These are phyloP conservation scores for Solanum dulcamara DNA, from an alignment of 257 asterid species.

Conservation along the genomic window DNA sequence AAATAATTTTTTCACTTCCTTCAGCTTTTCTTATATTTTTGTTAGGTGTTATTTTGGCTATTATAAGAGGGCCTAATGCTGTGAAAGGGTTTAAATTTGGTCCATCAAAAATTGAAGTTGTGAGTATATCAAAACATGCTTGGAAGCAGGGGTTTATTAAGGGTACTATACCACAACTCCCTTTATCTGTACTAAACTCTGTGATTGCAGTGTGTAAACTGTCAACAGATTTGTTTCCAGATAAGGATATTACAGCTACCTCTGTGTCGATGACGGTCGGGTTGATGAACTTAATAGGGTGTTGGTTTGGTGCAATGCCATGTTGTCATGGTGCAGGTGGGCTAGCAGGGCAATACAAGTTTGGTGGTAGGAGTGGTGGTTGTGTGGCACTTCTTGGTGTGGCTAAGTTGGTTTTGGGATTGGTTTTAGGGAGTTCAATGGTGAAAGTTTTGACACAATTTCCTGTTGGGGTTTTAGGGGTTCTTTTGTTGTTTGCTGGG, in stretches of 20 bases:
- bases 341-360: constrained; percentile 71
- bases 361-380: constrained; percentile 73
- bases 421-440: constrained; percentile 56
- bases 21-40: constrained; percentile 54
- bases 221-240: constrained; percentile 65
- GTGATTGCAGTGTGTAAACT: constrained; percentile 75
- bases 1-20: constrained; percentile 34
- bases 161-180: constrained; percentile 71
- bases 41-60: constrained; percentile 45
- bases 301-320: constrained; percentile 90
- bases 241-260: constrained; percentile 46
- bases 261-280: constrained; percentile 66
- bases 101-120: constrained; percentile 35
- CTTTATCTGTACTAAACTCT: constrained; percentile 58
- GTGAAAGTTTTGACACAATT: constrained; percentile 46
- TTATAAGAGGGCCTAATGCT: constrained; percentile 51
- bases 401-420: constrained; percentile 46
- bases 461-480: constrained; percentile 65
- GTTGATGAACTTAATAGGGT: constrained; percentile 59
- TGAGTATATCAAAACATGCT: constrained; percentile 39
- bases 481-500: constrained; percentile 63
- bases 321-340: constrained; percentile 88
- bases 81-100: constrained; percentile 46
- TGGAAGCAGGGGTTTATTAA: constrained; percentile 77
- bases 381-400: constrained; percentile 70